These are phyloP conservation scores for Scutellaria baicalensis DNA, from an alignment of 257 asterid species.

Conservation along the genomic window DNA sequence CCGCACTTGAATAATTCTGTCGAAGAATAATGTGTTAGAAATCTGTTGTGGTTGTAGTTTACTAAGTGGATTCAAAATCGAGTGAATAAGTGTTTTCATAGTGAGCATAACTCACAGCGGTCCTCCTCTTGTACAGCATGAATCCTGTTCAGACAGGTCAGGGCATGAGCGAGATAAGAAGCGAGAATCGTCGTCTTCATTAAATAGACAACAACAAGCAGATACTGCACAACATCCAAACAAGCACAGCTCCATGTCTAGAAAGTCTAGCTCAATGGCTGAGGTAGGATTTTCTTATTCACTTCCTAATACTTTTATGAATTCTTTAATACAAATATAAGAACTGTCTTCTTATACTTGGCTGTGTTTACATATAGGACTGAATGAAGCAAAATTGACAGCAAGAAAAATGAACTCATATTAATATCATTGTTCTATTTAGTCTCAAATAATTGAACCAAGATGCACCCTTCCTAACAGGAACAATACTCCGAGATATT, in stretches of 20 bases:
- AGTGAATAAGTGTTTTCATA: neutral
- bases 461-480: neutral
- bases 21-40: too few species aligned
- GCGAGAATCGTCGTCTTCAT: slow-evolving; percentile 24
- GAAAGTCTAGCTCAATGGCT: slow-evolving; percentile 46
- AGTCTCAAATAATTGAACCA: neutral
- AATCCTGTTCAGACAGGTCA: slow-evolving; percentile 32
- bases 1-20: too few species aligned
- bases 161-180: slow-evolving; percentile 37
- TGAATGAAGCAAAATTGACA: neutral
- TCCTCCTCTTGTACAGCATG: slow-evolving; percentile 27
- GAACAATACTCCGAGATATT: neutral
- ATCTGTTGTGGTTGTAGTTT: neutral
- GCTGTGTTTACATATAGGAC: neutral
- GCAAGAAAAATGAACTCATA: neutral
- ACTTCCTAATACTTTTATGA: neutral
- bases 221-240: slow-evolving; percentile 26
- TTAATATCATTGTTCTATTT: neutral
- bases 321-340: neutral
- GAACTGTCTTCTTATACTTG: neutral
- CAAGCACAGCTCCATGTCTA: slow-evolving; percentile 19
- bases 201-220: slow-evolving; percentile 23
- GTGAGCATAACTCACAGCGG: neutral
- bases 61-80: neutral
- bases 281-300: slow-evolving; percentile 43